A percentile compares a stretch with the other conserved stretches of the same genome.
Evolutionary conservation across 2,329 filamentous ascomycete genomes (phyloP).

Genomic region (Aspergillus pseudoviridinutans): DNA sequence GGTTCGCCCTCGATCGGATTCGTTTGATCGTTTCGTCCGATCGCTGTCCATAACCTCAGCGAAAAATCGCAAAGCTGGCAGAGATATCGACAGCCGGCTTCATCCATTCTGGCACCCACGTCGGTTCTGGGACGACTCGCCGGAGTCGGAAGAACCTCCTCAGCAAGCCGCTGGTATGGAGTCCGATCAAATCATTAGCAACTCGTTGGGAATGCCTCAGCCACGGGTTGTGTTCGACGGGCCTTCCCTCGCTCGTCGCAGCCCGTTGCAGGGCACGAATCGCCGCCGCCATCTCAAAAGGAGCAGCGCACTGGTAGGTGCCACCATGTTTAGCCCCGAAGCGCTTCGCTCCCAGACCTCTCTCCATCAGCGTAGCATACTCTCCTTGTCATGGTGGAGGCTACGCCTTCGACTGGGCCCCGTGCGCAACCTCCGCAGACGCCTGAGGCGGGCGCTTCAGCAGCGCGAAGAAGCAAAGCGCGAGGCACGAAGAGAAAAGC

Average conservation of each 20-base stretch:
- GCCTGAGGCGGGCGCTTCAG: conserved; percentile 42
- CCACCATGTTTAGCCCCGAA: conserved; percentile 21
- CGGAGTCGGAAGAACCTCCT: conserved; percentile 38
- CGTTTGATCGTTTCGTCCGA: conserved; percentile 34
- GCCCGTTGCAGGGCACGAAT: conserved; percentile 24
- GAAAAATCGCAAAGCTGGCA: conserved; percentile 40
- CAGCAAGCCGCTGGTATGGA: conserved; percentile 4
- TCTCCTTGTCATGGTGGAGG: conserved; percentile 39
- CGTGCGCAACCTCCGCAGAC: conserved; percentile 47
- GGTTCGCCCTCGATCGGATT: conserved; percentile 38
- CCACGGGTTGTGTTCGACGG: conserved; percentile 42
- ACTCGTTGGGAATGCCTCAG: conserved; percentile 54
- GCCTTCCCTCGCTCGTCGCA: conserved; percentile 31
- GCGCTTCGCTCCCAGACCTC: conserved; percentile 30
- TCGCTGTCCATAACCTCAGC: conserved; percentile 39
- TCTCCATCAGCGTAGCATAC: conserved; percentile 26
- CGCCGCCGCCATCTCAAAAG: conserved; percentile 23
- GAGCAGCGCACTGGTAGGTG: conserved; percentile 28
- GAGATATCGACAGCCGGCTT: conserved; percentile 46
- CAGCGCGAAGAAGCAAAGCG: conserved; percentile 43
- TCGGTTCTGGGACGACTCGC: conserved; percentile 59
- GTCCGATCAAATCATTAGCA: conserved; percentile 48
- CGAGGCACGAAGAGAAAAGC: conserved; percentile 50
- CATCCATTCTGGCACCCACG: conserved; percentile 62
- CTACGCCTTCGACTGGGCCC: conserved; percentile 51